Evolutionary conservation across 2,329 filamentous ascomycete genomes (phyloP).

Genomic region (Xylaria sp.): DNA sequence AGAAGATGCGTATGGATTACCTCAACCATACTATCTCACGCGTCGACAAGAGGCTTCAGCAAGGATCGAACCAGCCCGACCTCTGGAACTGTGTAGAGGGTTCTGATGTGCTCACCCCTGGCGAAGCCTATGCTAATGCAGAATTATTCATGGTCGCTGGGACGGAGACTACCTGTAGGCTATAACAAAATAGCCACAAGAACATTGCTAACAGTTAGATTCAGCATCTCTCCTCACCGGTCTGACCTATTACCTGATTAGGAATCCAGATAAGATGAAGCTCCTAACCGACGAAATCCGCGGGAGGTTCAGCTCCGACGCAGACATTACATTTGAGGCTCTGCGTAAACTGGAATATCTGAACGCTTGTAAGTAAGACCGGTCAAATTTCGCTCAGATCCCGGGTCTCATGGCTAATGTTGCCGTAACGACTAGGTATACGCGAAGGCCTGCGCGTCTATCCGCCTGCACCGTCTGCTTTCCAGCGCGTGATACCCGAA

Average conservation of each 20-base stretch:
- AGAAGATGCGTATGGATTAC: constrained; percentile 20
- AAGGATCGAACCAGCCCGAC: constrained; percentile 38
- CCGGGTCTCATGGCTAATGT: not conserved
- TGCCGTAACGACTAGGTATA: constrained; percentile 29
- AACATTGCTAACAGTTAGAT: constrained; percentile 19
- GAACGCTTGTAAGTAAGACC: constrained; percentile 36
- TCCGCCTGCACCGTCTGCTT: constrained; percentile 38
- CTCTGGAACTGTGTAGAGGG: constrained; percentile 44
- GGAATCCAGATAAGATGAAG: constrained; percentile 21
- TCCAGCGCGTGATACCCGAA: constrained; percentile 36
- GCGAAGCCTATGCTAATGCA: constrained; percentile 39
- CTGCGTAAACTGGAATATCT: constrained; percentile 40
- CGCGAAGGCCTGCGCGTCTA: constrained; percentile 43
- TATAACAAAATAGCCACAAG: not conserved
- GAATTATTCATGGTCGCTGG: constrained; percentile 42
- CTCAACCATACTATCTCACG: constrained; percentile 22
- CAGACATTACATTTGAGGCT: constrained; percentile 46
- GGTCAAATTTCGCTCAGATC: not conserved
- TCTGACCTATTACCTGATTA: constrained; percentile 26
- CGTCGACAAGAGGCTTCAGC: constrained; percentile 23
- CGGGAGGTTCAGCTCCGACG: constrained; percentile 11
- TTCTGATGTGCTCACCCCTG: constrained; percentile 34
- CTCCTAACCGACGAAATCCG: constrained; percentile 27
- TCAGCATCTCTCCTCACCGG: constrained; percentile 33
- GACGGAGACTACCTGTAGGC: constrained; percentile 35